These are phyloP conservation scores for Hemisphaericaspora nanyangensis DNA, from an alignment of 805 yeast species.

Conservation along the genomic window DNA sequence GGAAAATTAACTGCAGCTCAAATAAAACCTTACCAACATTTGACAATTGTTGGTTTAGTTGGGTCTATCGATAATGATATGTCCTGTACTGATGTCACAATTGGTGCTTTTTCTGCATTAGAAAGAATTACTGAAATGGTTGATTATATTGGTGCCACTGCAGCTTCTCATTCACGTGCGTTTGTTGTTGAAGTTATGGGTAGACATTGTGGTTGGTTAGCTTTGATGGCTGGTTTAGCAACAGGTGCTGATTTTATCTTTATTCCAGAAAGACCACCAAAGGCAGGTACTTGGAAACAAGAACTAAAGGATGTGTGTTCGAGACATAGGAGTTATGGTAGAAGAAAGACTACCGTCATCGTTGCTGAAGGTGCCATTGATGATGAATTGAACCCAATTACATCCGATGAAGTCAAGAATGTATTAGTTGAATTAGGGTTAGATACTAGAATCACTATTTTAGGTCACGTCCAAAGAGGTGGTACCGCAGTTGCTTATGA, in stretches of 20 bases:
- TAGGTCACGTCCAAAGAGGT: conserved; percentile 83
- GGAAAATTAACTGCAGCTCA: conserved; percentile 46
- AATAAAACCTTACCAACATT: conserved; percentile 46
- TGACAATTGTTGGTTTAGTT: conserved; percentile 71
- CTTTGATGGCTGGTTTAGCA: conserved; percentile 74
- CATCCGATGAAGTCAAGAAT: conserved; percentile 60
- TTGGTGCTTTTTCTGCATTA: conserved; percentile 76
- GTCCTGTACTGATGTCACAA: conserved; percentile 81
- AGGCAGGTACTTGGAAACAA: conserved; percentile 58
- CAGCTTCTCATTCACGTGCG: conserved; percentile 78
- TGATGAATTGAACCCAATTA: conserved; percentile 61
- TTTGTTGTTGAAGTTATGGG: conserved; percentile 88
- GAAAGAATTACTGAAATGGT: conserved; percentile 71
- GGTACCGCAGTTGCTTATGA: conserved; percentile 78
- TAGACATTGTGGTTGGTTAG: conserved; percentile 87
- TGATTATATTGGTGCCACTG: conserved; percentile 82
- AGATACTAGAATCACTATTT: conserved; percentile 73
- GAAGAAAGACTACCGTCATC: conserved; percentile 73
- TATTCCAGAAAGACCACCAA: conserved; percentile 77
- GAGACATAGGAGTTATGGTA: conserved; percentile 67
- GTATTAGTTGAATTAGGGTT: conserved; percentile 65
- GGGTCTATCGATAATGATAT: conserved; percentile 85
- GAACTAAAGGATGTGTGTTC: conserved; percentile 61
- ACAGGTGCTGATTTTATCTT: conserved; percentile 78
- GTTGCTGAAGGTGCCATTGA: conserved; percentile 85